Evolutionary conservation across 192 early-diverging fungal species (phyloP).

Genomic region (Linnemannia hyalina): DNA sequence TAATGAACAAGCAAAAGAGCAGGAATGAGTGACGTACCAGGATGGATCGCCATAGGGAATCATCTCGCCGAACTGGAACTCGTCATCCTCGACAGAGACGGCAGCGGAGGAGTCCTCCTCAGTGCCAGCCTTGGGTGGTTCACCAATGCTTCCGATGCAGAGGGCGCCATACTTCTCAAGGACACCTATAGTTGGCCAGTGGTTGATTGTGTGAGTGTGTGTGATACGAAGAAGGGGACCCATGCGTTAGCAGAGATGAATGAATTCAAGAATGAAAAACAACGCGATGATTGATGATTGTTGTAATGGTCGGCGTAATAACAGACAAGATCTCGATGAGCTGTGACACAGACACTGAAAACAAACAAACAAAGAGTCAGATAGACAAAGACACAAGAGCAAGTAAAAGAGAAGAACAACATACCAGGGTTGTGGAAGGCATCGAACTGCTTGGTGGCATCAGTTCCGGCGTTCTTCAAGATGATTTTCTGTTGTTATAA

Average conservation of each 20-base stretch:
- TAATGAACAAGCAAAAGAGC: neutral
- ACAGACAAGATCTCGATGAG: neutral
- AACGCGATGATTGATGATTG: neutral
- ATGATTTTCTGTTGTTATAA: conserved; percentile 71
- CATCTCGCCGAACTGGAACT: conserved; percentile 77
- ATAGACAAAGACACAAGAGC: neutral
- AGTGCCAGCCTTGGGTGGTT: conserved; percentile 47
- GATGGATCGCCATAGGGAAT: conserved; percentile 85
- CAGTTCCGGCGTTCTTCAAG: conserved; percentile 80
- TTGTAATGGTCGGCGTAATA: neutral
- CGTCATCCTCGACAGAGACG: conserved; percentile 53
- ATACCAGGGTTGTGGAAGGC: conserved; percentile 80
- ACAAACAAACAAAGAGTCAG: neutral
- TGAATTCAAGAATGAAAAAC: neutral
- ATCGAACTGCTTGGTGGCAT: conserved; percentile 89
- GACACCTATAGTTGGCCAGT: conserved; percentile 44
- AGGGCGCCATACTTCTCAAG: conserved; percentile 76
- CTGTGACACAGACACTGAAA: neutral
- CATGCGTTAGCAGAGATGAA: neutral
- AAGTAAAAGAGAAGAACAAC: neutral
- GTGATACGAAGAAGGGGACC: too few species aligned
- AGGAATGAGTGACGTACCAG: conserved; percentile 67
- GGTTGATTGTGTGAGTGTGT: too few species aligned
- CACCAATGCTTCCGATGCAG: conserved; percentile 74
- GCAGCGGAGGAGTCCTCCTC: conserved; percentile 36